Conservation (phyloP, 1,284 basidiomycete genomes). For the Leccinum angustisporum region DNA sequence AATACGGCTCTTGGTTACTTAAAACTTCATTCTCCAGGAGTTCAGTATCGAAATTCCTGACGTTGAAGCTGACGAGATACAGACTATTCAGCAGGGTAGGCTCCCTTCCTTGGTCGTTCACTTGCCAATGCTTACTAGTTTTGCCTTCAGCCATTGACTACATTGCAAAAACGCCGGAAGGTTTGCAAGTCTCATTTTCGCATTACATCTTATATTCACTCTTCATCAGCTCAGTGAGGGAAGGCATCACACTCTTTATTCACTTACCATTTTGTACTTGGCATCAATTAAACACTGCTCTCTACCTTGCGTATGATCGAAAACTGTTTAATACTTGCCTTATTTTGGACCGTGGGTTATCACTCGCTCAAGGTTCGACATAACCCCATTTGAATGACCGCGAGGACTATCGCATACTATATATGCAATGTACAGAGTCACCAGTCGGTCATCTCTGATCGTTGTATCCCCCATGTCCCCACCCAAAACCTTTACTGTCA, state of each 20-base stretch:
- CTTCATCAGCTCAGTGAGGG: conserved; percentile 28
- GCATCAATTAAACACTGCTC: conserved; percentile 18
- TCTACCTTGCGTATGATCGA: conserved; percentile 1
- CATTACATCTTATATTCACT: conserved; percentile 10
- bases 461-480: conserved; percentile 12
- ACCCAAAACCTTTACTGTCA: conserved; percentile 28
- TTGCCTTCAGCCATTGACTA: conserved; percentile 85
- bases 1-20: neutral
- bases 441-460: conserved; percentile 1
- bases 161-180: conserved; percentile 92
- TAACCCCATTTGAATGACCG: conserved; percentile 10
- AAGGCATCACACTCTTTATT: conserved; percentile 8
- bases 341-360: conserved; percentile 4
- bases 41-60: conserved; percentile 95
- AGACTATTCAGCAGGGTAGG: conserved; percentile 89
- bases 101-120: conserved; percentile 12
- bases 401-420: conserved; percentile 10
- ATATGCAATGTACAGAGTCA: neutral
- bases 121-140: conserved; percentile 9
- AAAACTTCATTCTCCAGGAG: conserved; percentile 50
- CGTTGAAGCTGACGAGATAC: conserved; percentile 97
- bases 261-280: conserved; percentile 22
- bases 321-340: neutral
- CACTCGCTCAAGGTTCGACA: conserved; percentile 6
- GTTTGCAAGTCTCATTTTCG: conserved; percentile 39